These are phyloP conservation scores for Ascochyta pisi DNA, from an alignment of 2,329 filamentous ascomycete genomes.

Conservation along the genomic window DNA sequence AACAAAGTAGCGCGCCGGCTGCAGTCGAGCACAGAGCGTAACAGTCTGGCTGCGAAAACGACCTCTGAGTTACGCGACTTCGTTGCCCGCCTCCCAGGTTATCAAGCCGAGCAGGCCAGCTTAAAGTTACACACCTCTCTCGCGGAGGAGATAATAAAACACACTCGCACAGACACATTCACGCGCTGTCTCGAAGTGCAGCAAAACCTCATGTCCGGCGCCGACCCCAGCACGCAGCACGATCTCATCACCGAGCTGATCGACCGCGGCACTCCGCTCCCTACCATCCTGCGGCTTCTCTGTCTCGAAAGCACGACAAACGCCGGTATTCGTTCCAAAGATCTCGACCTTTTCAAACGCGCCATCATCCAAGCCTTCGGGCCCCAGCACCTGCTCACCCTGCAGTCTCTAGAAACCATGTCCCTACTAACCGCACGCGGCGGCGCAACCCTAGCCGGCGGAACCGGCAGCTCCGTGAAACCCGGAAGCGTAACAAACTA, in stretches of 20 bases:
- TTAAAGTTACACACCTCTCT: constrained; percentile 91
- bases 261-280: constrained; percentile 79
- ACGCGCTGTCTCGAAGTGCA: constrained; percentile 89
- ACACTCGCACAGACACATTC: constrained; percentile 89
- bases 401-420: constrained; percentile 86
- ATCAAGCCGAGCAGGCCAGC: constrained; percentile 91
- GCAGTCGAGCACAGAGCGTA: constrained; percentile 84
- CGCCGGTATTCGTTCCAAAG: constrained; percentile 85
- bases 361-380: constrained; percentile 92
- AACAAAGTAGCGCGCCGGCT: constrained; percentile 90
- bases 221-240: constrained; percentile 87
- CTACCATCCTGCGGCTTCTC: constrained; percentile 81
- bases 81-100: constrained; percentile 89
- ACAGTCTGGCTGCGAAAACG: constrained; percentile 79
- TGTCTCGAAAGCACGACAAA: constrained; percentile 92
- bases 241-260: constrained; percentile 95
- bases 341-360: constrained; percentile 87
- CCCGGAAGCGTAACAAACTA: constrained; percentile 75
- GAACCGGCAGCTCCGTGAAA: constrained; percentile 37
- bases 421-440: constrained; percentile 75
- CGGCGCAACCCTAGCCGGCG: constrained; percentile 56
- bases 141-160: constrained; percentile 93
- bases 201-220: constrained; percentile 90
- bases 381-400: constrained; percentile 90
- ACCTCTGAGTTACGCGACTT: constrained; percentile 93